Base-by-base conservation (phyloP, 352 stramenopile genomes). In the Phytophthora hibernalis region DNA sequence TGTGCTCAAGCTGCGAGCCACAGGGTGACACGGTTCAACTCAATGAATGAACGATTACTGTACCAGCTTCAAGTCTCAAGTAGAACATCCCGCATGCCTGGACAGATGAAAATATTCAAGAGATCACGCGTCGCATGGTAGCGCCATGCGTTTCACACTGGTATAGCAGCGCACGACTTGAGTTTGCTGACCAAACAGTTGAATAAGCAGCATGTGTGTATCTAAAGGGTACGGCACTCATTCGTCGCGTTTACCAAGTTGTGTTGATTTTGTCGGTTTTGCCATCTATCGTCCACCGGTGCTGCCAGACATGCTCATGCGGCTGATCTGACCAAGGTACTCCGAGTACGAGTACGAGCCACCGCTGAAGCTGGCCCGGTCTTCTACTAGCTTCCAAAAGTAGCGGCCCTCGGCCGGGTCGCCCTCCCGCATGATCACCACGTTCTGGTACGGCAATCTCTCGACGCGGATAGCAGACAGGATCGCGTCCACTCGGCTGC, bases 351-450 rank as follows among this genome's bases (percentile, higher is more conserved):
- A 99, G 74, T 97, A 98, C 33, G 96, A 98, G 26, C 97, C 97
- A 26, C 97, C 97, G 33, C 88, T 87, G 85, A 99, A 99, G 50
- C 92, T 98, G 51, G 97, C 97, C 56, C 97, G 89, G 81, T 99
- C 98, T 84, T 99, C 98, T 44, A 99, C 93, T 47, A 99, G 86
- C 68, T 98, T 96, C 94, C 95, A 94, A 75, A 96, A 99, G 80
- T 98, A 99, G 35, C 95, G 91, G 55, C 87, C 87, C 75, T 99
- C 97, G 20, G 85, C 82, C 30, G 84, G 83, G 76, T 99, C 96
- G 40, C 95, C 96, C 70, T 99, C 97, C 55, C 95, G 88, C 72
- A 99, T 93, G 65, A 99, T 85, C 35, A 94, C 80, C 44, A 98
- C 59, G 60, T 90, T 90, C 65, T 86, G 76, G 87, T 87, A 82